phyloP scores from a whole-genome alignment of 2,329 filamentous ascomycete species.

The Eutypa lata region DNA sequence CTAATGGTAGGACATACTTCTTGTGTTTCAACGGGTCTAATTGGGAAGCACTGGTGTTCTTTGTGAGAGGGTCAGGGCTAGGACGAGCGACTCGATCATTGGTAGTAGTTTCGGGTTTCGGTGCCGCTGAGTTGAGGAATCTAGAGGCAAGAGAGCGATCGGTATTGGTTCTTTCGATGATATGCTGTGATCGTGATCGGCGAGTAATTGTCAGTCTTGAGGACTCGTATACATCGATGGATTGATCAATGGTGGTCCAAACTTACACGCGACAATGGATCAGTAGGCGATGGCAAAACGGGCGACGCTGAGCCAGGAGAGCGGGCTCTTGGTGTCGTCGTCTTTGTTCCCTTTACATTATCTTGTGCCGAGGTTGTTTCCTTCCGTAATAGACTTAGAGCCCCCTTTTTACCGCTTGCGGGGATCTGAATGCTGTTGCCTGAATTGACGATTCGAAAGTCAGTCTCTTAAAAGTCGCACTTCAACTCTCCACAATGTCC shows the following conservation, averaged over 20 bases:
- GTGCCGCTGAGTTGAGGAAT: conserved; percentile 42
- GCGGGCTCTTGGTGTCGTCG: conserved; percentile 14
- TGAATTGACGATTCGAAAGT: neutral
- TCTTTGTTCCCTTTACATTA: conserved; percentile 22
- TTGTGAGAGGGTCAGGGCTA: conserved; percentile 39
- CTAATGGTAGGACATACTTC: conserved; percentile 50
- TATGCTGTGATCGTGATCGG: conserved; percentile 38
- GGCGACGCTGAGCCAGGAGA: conserved; percentile 26
- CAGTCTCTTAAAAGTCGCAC: neutral
- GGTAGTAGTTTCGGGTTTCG: conserved; percentile 50
- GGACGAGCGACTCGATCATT: conserved; percentile 37
- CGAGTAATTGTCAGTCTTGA: conserved; percentile 5
- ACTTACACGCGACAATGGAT: conserved; percentile 66
- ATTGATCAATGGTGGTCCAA: conserved; percentile 7
- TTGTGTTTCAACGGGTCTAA: conserved; percentile 55
- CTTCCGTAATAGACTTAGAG: conserved; percentile 20
- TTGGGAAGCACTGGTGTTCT: conserved; percentile 25
- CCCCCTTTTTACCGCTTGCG: conserved; percentile 15
- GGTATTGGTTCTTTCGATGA: conserved; percentile 35
- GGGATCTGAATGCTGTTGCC: neutral
- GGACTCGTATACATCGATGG: neutral
- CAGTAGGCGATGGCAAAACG: conserved; percentile 41
- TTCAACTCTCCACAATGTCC: too few species aligned
- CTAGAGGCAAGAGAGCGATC: conserved; percentile 37
- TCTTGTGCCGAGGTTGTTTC: conserved; percentile 19